phyloP scores from a whole-genome alignment of 768 basidiomycete genomes.

The Kwoniella shandongensis region DNA sequence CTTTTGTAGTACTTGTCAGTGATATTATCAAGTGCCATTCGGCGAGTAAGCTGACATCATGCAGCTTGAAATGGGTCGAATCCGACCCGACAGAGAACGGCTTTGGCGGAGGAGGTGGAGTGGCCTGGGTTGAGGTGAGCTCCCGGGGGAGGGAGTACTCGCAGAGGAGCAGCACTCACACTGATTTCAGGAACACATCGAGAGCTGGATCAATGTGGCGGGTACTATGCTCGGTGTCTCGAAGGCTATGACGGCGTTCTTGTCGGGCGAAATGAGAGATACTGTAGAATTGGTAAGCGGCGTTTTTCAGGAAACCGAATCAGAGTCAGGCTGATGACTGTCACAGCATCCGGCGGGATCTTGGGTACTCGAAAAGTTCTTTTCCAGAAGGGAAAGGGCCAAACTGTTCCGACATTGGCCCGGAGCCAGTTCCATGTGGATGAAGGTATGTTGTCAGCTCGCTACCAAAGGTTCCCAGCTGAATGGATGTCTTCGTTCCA shows the following conservation, averaged over 20 bases:
- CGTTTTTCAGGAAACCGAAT: too few relatives aligned
- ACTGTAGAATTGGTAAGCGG: slow-evolving; percentile 59
- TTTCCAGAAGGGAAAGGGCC: slow-evolving; percentile 83
- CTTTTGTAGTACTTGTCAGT: slow-evolving; percentile 76
- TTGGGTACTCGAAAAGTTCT: slow-evolving; percentile 64
- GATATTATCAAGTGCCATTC: background rate
- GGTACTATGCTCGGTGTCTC: slow-evolving; percentile 73
- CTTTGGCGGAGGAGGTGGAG: slow-evolving; percentile 62
- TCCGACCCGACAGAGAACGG: slow-evolving; percentile 67
- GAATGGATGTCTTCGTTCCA: background rate
- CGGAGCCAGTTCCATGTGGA: slow-evolving; percentile 89
- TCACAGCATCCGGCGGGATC: slow-evolving; percentile 47
- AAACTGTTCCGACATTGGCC: slow-evolving; percentile 92
- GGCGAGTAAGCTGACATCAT: background rate
- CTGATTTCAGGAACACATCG: slow-evolving; percentile 66
- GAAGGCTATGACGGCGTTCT: slow-evolving; percentile 91
- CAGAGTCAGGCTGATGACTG: slow-evolving; percentile 18
- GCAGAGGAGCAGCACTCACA: background rate
- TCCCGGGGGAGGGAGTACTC: too few relatives aligned
- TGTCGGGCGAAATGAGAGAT: slow-evolving; percentile 94
- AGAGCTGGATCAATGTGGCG: slow-evolving; percentile 77
- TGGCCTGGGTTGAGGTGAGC: slow-evolving; percentile 82
- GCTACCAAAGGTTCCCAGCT: too few relatives aligned
- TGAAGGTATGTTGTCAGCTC: slow-evolving; percentile 63
- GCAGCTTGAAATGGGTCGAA: slow-evolving; percentile 95